Evolutionary conservation across 2,329 filamentous ascomycete genomes (phyloP).

Genomic region (Pseudophaeomoniella oleicola): DNA sequence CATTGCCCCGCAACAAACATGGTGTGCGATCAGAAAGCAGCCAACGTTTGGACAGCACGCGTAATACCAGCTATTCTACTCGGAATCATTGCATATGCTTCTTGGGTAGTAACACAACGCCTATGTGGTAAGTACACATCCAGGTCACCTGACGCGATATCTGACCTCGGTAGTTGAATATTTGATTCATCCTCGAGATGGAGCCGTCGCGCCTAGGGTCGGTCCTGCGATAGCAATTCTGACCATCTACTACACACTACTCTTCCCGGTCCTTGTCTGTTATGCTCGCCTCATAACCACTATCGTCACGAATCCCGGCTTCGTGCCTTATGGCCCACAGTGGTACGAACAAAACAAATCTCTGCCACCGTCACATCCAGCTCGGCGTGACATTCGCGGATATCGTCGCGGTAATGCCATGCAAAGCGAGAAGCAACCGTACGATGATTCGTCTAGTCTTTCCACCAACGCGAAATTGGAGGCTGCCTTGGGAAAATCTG

Average conservation of each 20-base stretch:
- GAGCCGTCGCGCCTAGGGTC: conserved; percentile 26
- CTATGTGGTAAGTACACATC: conserved; percentile 58
- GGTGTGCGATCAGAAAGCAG: conserved; percentile 21
- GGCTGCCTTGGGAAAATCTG: neutral
- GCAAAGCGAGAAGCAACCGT: conserved; percentile 7
- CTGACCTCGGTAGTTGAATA: conserved; percentile 58
- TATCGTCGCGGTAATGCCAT: conserved; percentile 8
- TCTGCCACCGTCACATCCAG: conserved; percentile 4
- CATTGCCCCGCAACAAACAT: neutral
- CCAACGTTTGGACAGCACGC: conserved; percentile 46
- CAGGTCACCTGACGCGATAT: no score
- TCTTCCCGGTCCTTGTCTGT: conserved; percentile 49
- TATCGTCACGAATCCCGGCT: conserved; percentile 57
- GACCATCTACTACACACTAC: conserved; percentile 56
- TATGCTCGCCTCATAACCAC: conserved; percentile 59
- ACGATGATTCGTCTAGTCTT: neutral
- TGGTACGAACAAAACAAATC: conserved; percentile 8
- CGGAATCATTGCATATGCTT: conserved; percentile 52
- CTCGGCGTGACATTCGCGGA: conserved; percentile 4
- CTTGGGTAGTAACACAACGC: conserved; percentile 54
- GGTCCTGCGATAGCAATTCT: conserved; percentile 55
- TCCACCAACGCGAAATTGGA: neutral
- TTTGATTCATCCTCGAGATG: conserved; percentile 39
- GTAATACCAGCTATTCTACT: conserved; percentile 57
- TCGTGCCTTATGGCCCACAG: conserved; percentile 49